A percentile compares a stretch with the other conserved stretches of the same genome.
Conservation (phyloP, 805 yeast species). For the Brettanomyces naardenensis region DNA sequence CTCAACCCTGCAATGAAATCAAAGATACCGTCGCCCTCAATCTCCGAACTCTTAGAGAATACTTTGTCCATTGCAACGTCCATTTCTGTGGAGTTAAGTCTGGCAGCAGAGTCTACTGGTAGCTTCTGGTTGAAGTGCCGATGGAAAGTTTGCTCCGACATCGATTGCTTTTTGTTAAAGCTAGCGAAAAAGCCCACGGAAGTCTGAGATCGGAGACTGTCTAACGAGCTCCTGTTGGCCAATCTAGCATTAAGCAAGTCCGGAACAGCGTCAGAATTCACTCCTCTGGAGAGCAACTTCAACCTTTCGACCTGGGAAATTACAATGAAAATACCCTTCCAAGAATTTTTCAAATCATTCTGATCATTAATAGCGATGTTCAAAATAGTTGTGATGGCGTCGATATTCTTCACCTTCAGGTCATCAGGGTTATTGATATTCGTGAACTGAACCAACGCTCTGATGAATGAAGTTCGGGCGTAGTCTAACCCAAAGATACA, state of each 20-base stretch:
- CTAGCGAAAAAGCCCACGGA: slow-evolving; percentile 46
- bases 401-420: slow-evolving; percentile 70
- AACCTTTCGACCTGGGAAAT: slow-evolving; percentile 89
- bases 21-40: slow-evolving; percentile 78
- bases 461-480: slow-evolving; percentile 82
- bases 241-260: slow-evolving; percentile 74
- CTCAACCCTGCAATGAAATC: slow-evolving; percentile 83
- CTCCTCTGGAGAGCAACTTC: slow-evolving; percentile 81
- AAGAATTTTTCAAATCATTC: slow-evolving; percentile 60
- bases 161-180: slow-evolving; percentile 42
- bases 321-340: slow-evolving; percentile 77
- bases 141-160: slow-evolving; percentile 59
- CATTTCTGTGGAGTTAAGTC: slow-evolving; percentile 56
- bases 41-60: slow-evolving; percentile 70
- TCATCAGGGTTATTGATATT: slow-evolving; percentile 73
- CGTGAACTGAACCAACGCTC: slow-evolving; percentile 83
- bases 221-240: slow-evolving; percentile 48
- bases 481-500: slow-evolving; percentile 76
- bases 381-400: slow-evolving; percentile 66
- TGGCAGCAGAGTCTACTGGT: slow-evolving; percentile 46
- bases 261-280: slow-evolving; percentile 76
- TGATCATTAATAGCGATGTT: slow-evolving; percentile 78
- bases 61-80: slow-evolving; percentile 81
- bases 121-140: slow-evolving; percentile 68
- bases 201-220: slow-evolving; percentile 35